Conservation (phyloP, 2,329 filamentous ascomycete species). For the Cryphonectria carpinicola region DNA sequence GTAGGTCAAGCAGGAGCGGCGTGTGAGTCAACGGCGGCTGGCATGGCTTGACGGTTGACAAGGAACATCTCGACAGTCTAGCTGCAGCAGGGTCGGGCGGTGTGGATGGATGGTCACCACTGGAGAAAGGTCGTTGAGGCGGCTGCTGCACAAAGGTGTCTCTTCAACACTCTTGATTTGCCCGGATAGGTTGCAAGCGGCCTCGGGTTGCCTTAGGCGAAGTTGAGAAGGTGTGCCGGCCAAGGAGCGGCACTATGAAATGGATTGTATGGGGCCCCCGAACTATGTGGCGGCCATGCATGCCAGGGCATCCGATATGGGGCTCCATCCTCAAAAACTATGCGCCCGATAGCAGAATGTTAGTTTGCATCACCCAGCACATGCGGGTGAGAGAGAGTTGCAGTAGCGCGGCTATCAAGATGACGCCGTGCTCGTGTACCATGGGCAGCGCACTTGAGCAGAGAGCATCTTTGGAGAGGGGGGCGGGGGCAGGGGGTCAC, state of each 20-base stretch:
- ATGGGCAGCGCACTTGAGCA: too few relatives aligned
- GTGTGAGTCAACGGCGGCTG: conserved; percentile 18
- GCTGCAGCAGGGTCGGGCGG: conserved; percentile 9
- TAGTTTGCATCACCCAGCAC: background rate
- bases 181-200: background rate
- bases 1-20: background rate
- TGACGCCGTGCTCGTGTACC: background rate
- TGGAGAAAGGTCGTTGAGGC: background rate
- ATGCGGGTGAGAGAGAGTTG: conserved; percentile 4
- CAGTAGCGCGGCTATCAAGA: conserved; percentile 6
- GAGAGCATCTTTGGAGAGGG: too few relatives aligned
- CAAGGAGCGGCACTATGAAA: background rate
- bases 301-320: background rate
- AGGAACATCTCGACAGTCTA: background rate
- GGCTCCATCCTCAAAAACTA: background rate
- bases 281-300: background rate
- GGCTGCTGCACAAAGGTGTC: background rate
- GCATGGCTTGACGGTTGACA: background rate
- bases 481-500: too few relatives aligned
- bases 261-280: background rate
- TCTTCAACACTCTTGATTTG: background rate
- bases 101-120: background rate
- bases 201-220: conserved; percentile 25
- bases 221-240: conserved; percentile 26
- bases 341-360: background rate